A percentile compares a stretch with the other conserved stretches of the same genome.
phyloP scores from a whole-genome alignment of 2,329 filamentous ascomycete species.

The Colletotrichum sansevieriae region DNA sequence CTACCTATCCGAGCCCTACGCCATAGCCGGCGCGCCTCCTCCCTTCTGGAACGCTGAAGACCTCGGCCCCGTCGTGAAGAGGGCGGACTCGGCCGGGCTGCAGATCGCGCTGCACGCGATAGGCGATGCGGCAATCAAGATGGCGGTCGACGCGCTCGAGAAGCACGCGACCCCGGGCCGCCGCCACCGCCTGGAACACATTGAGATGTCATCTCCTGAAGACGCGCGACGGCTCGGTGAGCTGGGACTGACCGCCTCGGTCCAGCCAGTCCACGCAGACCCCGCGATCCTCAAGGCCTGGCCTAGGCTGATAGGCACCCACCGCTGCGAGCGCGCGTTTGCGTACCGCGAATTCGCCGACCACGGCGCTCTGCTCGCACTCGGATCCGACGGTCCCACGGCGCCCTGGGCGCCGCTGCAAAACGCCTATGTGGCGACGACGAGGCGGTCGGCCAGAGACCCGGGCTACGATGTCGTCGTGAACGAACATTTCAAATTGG shows the following conservation, averaged over 20 bases:
- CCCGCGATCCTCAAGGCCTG: slow-evolving; percentile 69
- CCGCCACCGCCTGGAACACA: slow-evolving; percentile 69
- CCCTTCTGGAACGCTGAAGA: slow-evolving; percentile 64
- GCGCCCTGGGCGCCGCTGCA: slow-evolving; percentile 62
- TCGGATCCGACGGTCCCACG: slow-evolving; percentile 66
- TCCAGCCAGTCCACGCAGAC: slow-evolving; percentile 64
- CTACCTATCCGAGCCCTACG: slow-evolving; percentile 66
- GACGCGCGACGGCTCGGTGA: slow-evolving; percentile 64
- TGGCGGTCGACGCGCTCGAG: slow-evolving; percentile 63
- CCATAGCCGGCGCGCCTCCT: slow-evolving; percentile 57
- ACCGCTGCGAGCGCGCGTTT: slow-evolving; percentile 66
- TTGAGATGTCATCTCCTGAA: slow-evolving; percentile 64
- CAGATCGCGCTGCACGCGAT: slow-evolving; percentile 71
- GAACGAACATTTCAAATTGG: slow-evolving; percentile 62
- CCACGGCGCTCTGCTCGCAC: slow-evolving; percentile 61
- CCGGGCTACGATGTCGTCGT: slow-evolving; percentile 54
- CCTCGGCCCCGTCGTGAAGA: slow-evolving; percentile 63
- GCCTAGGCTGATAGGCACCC: slow-evolving; percentile 63
- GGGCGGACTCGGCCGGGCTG: slow-evolving; percentile 61
- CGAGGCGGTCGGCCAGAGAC: slow-evolving; percentile 61
- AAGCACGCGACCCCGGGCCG: slow-evolving; percentile 52
- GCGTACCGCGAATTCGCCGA: slow-evolving; percentile 68
- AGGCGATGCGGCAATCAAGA: slow-evolving; percentile 65
- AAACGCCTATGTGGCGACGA: slow-evolving; percentile 66
- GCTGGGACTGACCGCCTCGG: slow-evolving; percentile 64